phyloP scores from a whole-genome alignment of 495 filamentous ascomycete genomes.

The Talaromyces nanjingensis region DNA sequence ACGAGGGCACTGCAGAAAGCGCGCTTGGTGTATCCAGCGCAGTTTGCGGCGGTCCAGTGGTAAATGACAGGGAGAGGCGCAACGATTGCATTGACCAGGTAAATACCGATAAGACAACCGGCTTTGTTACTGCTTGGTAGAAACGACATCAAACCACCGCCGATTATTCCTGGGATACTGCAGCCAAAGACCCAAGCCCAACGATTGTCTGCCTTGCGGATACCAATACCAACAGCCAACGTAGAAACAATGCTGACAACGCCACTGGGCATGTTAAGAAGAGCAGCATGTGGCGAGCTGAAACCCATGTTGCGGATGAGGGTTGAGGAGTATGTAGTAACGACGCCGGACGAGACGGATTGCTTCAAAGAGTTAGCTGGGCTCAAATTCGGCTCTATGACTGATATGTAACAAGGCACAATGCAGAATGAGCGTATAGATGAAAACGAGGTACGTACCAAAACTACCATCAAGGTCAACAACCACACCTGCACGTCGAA shows the following conservation, averaged over 20 bases:
- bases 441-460: conserved; percentile 12
- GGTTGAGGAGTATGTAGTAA: conserved; percentile 55
- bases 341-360: conserved; percentile 52
- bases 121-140: conserved; percentile 35
- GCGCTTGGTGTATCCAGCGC: conserved; percentile 43
- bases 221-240: conserved; percentile 43
- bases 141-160: conserved; percentile 55
- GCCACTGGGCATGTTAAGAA: conserved; percentile 60
- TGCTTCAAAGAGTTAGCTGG: conserved; percentile 15
- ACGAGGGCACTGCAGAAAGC: conserved; percentile 50
- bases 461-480: conserved; percentile 27
- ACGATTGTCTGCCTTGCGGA: conserved; percentile 36
- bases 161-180: conserved; percentile 45
- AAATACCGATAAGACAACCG: conserved; percentile 55
- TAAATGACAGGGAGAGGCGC: conserved; percentile 38
- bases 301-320: conserved; percentile 54
- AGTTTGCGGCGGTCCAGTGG: conserved; percentile 42
- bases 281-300: conserved; percentile 43
- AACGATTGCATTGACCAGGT: conserved; percentile 52
- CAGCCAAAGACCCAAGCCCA: conserved; percentile 43
- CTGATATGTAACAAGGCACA: too few species aligned
- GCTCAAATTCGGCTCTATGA: neutral
- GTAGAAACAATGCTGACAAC: conserved; percentile 49
- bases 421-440: too few species aligned
- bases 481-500: conserved; percentile 31